Conservation (phyloP, 2,329 filamentous ascomycete species). For the Trichoderma sp. region DNA sequence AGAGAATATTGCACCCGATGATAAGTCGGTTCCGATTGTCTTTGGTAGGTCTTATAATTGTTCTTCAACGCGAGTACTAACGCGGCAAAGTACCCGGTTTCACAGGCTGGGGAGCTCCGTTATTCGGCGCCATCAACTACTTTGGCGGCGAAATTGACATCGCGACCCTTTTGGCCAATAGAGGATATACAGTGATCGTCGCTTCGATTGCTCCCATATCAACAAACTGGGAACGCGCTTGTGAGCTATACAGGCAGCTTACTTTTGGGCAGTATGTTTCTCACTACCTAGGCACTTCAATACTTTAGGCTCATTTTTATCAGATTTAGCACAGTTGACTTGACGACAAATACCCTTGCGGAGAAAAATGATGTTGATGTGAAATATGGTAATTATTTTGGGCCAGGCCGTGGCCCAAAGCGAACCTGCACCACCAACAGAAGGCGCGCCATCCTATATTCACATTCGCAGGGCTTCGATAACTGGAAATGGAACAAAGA, state of each 20-base stretch:
- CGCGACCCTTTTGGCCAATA: background rate
- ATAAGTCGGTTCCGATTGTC: background rate
- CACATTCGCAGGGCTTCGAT: background rate
- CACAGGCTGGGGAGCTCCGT: background rate
- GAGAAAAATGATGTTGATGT: background rate
- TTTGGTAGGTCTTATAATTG: background rate
- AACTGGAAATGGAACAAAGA: background rate
- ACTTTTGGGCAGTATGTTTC: background rate
- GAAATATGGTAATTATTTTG: background rate
- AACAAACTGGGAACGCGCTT: background rate
- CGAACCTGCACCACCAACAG: background rate
- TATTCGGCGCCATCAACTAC: background rate
- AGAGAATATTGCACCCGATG: background rate
- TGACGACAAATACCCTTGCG: background rate
- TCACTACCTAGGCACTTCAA: background rate
- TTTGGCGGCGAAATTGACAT: background rate
- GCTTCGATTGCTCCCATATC: background rate
- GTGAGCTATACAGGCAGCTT: background rate
- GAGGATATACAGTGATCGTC: background rate
- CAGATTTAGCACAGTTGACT: background rate
- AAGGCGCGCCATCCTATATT: background rate
- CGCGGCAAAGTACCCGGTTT: background rate
- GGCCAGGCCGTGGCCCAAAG: background rate
- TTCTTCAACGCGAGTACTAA: background rate
- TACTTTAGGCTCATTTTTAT: background rate